These are phyloP conservation scores for Bacterosira constricta DNA, from an alignment of 108 stramenopile genomes.

Conservation along the genomic window DNA sequence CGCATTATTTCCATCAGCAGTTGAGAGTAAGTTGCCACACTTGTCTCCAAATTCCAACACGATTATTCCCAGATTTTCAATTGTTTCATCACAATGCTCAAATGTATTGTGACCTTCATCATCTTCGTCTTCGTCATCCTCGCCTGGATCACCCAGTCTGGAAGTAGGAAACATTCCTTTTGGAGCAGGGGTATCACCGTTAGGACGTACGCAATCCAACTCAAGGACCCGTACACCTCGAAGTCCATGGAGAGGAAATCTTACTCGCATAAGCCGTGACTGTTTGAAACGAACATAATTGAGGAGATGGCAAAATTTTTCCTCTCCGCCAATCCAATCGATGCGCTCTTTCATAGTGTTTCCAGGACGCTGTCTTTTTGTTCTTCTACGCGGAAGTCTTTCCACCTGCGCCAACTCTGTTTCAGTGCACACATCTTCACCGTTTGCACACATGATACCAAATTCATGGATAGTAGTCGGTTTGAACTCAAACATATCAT, in stretches of 20 bases:
- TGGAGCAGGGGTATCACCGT: not conserved
- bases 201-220: not conserved
- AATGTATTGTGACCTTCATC: slow-evolving; percentile 7
- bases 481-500: slow-evolving; percentile 7
- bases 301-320: slow-evolving; percentile 2
- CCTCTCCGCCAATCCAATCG: not conserved
- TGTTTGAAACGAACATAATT: slow-evolving; percentile 1
- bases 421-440: not conserved
- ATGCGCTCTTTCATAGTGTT: not conserved
- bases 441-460: not conserved
- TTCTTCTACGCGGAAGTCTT: not conserved
- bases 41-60: slow-evolving; percentile 3
- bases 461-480: not conserved
- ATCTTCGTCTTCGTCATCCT: not conserved
- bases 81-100: not conserved
- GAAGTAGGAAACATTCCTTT: not conserved
- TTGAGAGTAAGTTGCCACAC: not conserved
- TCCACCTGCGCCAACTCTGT: not conserved
- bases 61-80: not conserved
- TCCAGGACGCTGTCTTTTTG: not conserved
- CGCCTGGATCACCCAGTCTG: not conserved
- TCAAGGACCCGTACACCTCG: not conserved
- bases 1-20: too few relatives aligned
- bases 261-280: not conserved
- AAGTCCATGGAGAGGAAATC: not conserved